A percentile compares a stretch with the other conserved stretches of the same genome.
These are phyloP conservation scores for Dictyostelium brefeldianum DNA, from an alignment of 78 protist genomes.

Conservation along the genomic window DNA sequence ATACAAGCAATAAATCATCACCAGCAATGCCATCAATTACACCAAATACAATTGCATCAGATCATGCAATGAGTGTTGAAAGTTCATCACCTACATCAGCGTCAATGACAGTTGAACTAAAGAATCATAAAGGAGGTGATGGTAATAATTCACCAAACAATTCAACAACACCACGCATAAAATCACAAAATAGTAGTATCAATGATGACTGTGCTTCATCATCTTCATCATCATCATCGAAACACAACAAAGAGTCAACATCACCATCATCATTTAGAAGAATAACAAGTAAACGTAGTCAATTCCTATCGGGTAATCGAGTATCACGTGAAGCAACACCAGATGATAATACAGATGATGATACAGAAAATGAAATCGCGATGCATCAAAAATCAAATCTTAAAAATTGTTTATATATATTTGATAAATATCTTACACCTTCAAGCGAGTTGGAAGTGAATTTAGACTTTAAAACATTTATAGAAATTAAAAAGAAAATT, in stretches of 20 bases:
- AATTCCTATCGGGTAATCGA: slow-evolving; percentile 8
- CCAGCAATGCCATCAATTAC: slow-evolving; percentile 18
- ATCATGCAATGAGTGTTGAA: background rate
- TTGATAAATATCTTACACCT: slow-evolving; percentile 66
- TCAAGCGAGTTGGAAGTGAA: slow-evolving; percentile 54
- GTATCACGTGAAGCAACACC: slow-evolving; percentile 19
- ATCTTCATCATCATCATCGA: slow-evolving; percentile 3
- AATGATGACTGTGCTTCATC: background rate
- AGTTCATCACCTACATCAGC: background rate
- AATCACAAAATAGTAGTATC: background rate
- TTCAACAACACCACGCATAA: background rate
- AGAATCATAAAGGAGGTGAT: background rate
- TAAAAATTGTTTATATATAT: slow-evolving; percentile 18
- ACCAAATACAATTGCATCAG: slow-evolving; percentile 1
- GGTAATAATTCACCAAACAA: background rate
- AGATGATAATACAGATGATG: slow-evolving; percentile 18
- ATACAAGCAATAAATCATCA: background rate
- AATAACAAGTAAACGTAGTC: background rate
- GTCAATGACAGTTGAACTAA: slow-evolving; percentile 2
- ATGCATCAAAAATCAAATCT: slow-evolving; percentile 11
- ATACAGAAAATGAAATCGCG: background rate
- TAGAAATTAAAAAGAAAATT: slow-evolving; percentile 49
- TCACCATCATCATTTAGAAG: background rate
- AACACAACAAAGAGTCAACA: background rate
- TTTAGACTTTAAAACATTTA: slow-evolving; percentile 61